A percentile compares a stretch with the other conserved stretches of the same genome.
These are phyloP conservation scores for Citrullus colocynthis DNA, from an alignment of 306 rosid genomes.

Conservation along the genomic window DNA sequence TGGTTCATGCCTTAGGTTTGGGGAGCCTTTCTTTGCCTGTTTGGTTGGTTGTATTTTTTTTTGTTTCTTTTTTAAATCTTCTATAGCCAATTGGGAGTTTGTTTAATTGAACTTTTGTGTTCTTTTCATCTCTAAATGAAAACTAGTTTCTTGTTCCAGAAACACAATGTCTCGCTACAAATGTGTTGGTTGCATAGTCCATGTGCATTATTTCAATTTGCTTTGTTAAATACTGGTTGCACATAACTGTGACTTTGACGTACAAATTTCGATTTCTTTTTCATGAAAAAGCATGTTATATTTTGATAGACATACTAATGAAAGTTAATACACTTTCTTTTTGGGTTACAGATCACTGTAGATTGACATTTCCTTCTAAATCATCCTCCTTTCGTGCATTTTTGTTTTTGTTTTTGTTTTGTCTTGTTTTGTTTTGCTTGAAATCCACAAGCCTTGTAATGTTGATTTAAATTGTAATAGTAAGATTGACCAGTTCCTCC, in stretches of 20 bases:
- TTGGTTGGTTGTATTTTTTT: neutral
- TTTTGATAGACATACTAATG: neutral
- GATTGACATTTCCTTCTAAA: neutral
- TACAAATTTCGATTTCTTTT: neutral
- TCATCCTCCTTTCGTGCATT: neutral
- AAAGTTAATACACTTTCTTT: neutral
- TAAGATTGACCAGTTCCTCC: neutral
- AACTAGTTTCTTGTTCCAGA: neutral
- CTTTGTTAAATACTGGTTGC: neutral
- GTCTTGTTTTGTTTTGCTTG: neutral
- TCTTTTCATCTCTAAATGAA: neutral
- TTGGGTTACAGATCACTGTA: neutral
- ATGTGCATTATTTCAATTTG: neutral
- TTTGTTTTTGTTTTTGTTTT: neutral
- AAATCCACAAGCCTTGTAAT: neutral
- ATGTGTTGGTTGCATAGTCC: neutral
- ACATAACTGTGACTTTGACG: neutral
- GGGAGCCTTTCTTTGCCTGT: neutral
- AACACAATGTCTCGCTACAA: neutral
- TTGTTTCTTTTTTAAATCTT: neutral
- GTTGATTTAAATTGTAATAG: neutral
- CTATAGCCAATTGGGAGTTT: neutral
- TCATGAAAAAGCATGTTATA: neutral
- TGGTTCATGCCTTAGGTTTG: neutral
- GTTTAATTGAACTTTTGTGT: neutral